phyloP scores from a whole-genome alignment of 352 stramenopile species.

The Pythium pyrilobum region DNA sequence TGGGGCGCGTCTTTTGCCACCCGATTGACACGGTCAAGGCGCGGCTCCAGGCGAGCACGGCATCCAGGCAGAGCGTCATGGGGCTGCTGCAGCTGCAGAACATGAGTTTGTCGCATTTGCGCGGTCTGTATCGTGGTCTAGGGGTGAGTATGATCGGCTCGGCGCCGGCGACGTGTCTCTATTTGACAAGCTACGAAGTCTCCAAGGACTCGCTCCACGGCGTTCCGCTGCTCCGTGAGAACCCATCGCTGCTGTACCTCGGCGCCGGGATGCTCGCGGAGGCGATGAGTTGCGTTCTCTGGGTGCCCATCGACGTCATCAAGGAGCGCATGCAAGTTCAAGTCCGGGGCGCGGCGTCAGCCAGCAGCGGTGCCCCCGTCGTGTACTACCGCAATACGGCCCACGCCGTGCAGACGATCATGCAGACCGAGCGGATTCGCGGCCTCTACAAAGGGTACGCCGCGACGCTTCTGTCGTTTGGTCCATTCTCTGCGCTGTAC shows the following conservation, averaged over 20 bases:
- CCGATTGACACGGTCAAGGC: constrained; percentile 92
- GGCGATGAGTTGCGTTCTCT: constrained; percentile 92
- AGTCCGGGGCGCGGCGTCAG: constrained; percentile 6
- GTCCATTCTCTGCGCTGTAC: constrained; percentile 96
- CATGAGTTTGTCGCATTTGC: constrained; percentile 45
- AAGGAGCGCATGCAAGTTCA: constrained; percentile 99
- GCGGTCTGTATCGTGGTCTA: constrained; percentile 94
- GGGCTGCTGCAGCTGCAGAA: constrained; percentile 37
- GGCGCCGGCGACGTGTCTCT: constrained; percentile 94
- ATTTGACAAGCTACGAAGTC: constrained; percentile 96
- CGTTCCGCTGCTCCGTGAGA: constrained; percentile 34
- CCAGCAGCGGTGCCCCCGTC: no score
- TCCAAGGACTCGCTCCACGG: constrained; percentile 52
- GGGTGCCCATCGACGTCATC: constrained; percentile 98
- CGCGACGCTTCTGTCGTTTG: constrained; percentile 95
- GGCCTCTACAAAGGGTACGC: constrained; percentile 96
- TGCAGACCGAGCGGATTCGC: constrained; percentile 81
- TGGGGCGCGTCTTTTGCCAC: constrained; percentile 86
- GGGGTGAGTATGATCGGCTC: constrained; percentile 93
- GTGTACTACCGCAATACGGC: constrained; percentile 90
- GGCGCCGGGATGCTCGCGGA: constrained; percentile 67
- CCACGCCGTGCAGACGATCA: constrained; percentile 90
- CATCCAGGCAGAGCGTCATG: constrained; percentile 7
- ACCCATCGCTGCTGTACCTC: constrained; percentile 66
- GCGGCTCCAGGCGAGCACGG: constrained; percentile 50